Percentiles rank a stretch among this genome's conserved stretches.
Conservation (phyloP, 2,329 filamentous ascomycete genomes). For the Cordyceps sp. region DNA sequence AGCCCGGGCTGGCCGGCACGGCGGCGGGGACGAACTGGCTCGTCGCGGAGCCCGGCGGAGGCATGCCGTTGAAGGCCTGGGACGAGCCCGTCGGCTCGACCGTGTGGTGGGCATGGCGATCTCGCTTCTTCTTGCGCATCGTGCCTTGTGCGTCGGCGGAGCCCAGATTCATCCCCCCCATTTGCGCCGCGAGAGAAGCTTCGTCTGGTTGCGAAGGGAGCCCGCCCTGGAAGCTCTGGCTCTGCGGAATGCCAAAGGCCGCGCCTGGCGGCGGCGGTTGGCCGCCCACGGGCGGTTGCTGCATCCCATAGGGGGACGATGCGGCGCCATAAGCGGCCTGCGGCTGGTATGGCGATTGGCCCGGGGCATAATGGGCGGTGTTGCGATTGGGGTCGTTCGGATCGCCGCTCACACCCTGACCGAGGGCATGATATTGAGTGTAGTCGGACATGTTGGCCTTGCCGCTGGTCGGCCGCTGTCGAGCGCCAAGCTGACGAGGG, state of each 20-base stretch:
- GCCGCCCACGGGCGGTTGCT: constrained; percentile 1
- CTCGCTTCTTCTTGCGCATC: constrained; percentile 71
- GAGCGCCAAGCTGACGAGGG: too few relatives aligned
- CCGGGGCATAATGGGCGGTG: constrained; percentile 27
- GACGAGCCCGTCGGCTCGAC: constrained; percentile 57
- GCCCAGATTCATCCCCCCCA: constrained; percentile 60
- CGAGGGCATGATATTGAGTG: constrained; percentile 37
- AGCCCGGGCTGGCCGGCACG: too few relatives aligned
- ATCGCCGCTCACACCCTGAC: constrained; percentile 36
- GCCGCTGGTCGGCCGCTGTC: neutral
- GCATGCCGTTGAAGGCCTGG: constrained; percentile 53
- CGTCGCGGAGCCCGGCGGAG: constrained; percentile 34
- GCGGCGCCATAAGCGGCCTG: constrained; percentile 11
- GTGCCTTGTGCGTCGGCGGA: constrained; percentile 23
- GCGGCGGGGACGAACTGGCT: constrained; percentile 20
- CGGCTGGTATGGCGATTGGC: constrained; percentile 40
- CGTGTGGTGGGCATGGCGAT: constrained; percentile 81
- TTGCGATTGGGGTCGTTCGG: constrained; percentile 35
- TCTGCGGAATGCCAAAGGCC: constrained; percentile 17
- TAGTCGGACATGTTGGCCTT: constrained; percentile 33
- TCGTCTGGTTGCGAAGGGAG: constrained; percentile 22
- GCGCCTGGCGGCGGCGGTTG: constrained; percentile 2
- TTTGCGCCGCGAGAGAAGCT: constrained; percentile 47
- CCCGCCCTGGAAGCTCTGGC: constrained; percentile 10
- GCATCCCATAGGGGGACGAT: constrained; percentile 3